These are phyloP conservation scores for Trichoderma sp. DNA, from an alignment of 2,329 filamentous ascomycete species.

Conservation along the genomic window DNA sequence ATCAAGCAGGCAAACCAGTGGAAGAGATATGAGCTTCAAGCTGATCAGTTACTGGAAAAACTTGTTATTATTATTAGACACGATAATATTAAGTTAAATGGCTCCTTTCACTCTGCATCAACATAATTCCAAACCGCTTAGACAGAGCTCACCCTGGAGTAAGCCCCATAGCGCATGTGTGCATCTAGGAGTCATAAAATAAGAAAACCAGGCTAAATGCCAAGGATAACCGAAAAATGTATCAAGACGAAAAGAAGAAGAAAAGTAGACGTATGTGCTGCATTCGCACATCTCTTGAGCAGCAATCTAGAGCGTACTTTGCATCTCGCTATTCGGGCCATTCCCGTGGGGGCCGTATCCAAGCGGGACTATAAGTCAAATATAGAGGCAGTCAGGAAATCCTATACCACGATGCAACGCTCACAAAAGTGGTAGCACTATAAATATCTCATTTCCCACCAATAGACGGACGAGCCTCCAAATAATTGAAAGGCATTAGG, in stretches of 20 bases:
- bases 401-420: not conserved
- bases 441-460: not conserved
- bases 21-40: not conserved
- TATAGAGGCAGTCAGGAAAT: too few species aligned
- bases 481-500: not conserved
- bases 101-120: not conserved
- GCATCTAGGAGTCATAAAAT: not conserved
- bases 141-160: not conserved
- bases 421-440: not conserved
- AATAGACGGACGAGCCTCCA: not conserved
- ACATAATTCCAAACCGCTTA: not conserved
- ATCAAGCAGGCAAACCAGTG: not conserved
- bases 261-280: too few species aligned
- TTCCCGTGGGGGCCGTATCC: not conserved
- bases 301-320: not conserved
- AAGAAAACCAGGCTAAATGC: not conserved
- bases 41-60: too few species aligned
- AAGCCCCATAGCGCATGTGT: not conserved
- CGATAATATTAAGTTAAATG: not conserved
- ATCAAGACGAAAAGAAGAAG: not conserved
- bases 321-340: not conserved
- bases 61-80: too few species aligned
- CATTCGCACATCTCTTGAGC: not conserved
- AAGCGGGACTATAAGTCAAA: not conserved
- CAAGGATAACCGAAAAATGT: not conserved